Conservation (phyloP, 345 rosid genomes). For the Pistacia integerrima region DNA sequence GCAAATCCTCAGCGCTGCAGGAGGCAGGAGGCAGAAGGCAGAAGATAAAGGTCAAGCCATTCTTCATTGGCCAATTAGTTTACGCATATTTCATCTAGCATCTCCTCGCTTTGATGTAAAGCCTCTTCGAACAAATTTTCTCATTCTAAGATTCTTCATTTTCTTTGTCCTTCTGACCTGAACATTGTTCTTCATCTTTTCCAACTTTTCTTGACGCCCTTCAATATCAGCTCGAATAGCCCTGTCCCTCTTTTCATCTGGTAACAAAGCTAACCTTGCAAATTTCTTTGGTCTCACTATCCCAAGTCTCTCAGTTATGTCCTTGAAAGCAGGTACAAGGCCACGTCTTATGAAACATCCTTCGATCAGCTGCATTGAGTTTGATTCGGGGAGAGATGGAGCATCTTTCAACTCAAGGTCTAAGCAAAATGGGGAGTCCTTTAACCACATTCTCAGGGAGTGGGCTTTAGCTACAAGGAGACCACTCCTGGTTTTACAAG, state of each 20-base stretch:
- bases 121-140: conserved; percentile 29
- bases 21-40: neutral
- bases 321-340: conserved; percentile 90
- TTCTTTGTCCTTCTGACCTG: conserved; percentile 25
- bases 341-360: conserved; percentile 84
- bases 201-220: conserved; percentile 59
- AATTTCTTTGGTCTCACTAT: conserved; percentile 82
- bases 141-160: conserved; percentile 21
- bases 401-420: conserved; percentile 87
- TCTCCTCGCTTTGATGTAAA: conserved; percentile 16
- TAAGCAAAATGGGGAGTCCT: conserved; percentile 93
- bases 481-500: conserved; percentile 78
- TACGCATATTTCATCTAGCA: neutral
- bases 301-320: conserved; percentile 79
- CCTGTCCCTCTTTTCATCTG: conserved; percentile 68
- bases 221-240: conserved; percentile 74
- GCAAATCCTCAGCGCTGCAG: neutral
- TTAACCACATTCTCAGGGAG: conserved; percentile 96
- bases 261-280: conserved; percentile 75
- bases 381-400: conserved; percentile 59
- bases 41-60: neutral
- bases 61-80: neutral
- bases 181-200: conserved; percentile 51
- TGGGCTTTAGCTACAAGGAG: conserved; percentile 90
- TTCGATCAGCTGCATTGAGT: conserved; percentile 78